phyloP scores from a whole-genome alignment of 1,284 basidiomycete genomes.

The Thecaphora thlaspeos region DNA sequence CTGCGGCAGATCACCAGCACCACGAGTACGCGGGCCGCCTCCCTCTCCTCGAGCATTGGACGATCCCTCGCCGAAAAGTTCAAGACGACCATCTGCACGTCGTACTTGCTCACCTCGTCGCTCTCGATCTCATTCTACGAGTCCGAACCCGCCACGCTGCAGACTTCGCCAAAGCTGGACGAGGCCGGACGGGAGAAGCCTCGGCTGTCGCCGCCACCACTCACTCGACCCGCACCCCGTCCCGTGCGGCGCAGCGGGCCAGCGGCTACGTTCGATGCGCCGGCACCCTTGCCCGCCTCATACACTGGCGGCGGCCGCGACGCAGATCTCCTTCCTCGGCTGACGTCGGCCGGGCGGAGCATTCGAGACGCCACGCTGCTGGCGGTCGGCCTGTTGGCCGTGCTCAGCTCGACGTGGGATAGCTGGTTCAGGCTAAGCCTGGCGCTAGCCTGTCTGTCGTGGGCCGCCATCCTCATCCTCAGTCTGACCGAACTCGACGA shows the following conservation, averaged over 20 bases:
- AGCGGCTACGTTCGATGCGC: neutral
- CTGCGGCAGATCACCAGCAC: constrained; percentile 3
- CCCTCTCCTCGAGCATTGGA: too few species aligned
- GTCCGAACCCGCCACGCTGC: constrained; percentile 8
- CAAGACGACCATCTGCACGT: constrained; percentile 52
- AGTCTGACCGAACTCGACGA: constrained; percentile 16
- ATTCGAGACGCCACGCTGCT: constrained; percentile 16
- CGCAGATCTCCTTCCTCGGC: too few species aligned
- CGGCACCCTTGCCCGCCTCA: constrained; percentile 6
- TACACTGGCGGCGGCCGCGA: too few species aligned
- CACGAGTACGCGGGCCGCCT: too few species aligned
- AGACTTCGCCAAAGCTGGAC: neutral
- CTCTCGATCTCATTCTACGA: constrained; percentile 55
- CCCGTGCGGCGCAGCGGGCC: too few species aligned
- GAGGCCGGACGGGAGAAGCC: neutral
- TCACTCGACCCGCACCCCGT: too few species aligned
- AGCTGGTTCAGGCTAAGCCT: constrained; percentile 20
- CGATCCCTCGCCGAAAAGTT: constrained; percentile 53
- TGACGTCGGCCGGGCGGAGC: constrained; percentile 11
- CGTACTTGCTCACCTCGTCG: constrained; percentile 49
- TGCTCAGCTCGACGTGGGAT: constrained; percentile 16
- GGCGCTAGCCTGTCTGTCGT: constrained; percentile 11
- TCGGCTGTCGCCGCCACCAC: neutral
- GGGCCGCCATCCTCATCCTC: constrained; percentile 19
- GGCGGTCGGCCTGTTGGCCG: constrained; percentile 12